These are phyloP conservation scores for Penicillium sp. DNA, from an alignment of 2,329 filamentous ascomycete genomes.

Conservation along the genomic window DNA sequence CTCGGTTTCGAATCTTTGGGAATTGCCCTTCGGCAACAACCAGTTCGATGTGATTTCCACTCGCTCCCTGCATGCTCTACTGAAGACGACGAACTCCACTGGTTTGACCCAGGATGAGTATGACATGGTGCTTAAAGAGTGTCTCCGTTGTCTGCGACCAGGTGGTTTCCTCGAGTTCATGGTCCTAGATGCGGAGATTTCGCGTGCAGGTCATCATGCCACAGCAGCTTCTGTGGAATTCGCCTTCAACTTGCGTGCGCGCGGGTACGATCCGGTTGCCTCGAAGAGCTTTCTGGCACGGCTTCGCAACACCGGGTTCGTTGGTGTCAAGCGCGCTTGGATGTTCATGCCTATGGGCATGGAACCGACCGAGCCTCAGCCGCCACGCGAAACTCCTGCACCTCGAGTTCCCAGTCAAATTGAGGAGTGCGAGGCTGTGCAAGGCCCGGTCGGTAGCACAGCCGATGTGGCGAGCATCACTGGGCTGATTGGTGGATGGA, in stretches of 20 bases:
- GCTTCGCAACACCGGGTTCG: conserved; percentile 68
- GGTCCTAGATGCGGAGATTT: conserved; percentile 81
- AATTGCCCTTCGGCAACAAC: conserved; percentile 75
- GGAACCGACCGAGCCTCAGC: conserved; percentile 43
- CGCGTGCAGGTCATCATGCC: conserved; percentile 72
- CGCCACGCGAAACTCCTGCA: conserved; percentile 38
- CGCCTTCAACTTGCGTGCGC: conserved; percentile 77
- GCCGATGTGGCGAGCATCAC: conserved; percentile 67
- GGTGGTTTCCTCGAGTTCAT: conserved; percentile 89
- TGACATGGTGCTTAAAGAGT: conserved; percentile 76
- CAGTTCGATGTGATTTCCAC: conserved; percentile 91
- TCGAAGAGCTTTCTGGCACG: conserved; percentile 75
- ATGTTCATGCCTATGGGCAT: conserved; percentile 77
- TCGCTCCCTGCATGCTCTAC: conserved; percentile 74
- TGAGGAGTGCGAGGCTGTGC: conserved; percentile 54
- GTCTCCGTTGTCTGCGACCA: conserved; percentile 84
- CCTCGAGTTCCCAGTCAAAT: conserved; percentile 34
- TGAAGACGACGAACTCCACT: conserved; percentile 61
- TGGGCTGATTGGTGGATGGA: conserved; percentile 77
- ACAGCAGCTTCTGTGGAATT: conserved; percentile 87
- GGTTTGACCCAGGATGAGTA: conserved; percentile 75
- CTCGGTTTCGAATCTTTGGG: conserved; percentile 67
- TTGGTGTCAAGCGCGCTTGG: conserved; percentile 78
- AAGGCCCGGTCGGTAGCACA: conserved; percentile 58
- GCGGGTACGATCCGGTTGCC: conserved; percentile 81